phyloP scores from a whole-genome alignment of 1,284 basidiomycete genomes.

The Phylloboletellus chloephorus region DNA sequence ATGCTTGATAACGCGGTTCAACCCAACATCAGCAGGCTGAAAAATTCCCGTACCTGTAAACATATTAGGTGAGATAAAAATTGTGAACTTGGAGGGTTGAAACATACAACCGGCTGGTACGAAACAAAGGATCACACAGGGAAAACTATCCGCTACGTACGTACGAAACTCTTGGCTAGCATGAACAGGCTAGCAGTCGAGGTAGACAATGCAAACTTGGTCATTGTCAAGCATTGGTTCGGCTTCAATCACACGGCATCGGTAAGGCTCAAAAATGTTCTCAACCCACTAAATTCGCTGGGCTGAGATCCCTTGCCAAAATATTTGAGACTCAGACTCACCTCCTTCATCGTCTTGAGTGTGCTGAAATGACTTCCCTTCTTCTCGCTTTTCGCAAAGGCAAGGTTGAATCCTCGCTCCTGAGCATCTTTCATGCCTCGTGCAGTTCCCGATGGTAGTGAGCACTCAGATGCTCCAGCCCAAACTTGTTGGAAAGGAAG shows the following conservation, averaged over 20 bases:
- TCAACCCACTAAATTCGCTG: slow-evolving; percentile 17
- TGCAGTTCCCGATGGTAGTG: slow-evolving; percentile 14
- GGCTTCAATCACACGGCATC: not conserved
- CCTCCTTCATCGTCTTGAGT: slow-evolving; percentile 8
- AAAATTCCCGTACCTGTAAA: slow-evolving; percentile 5
- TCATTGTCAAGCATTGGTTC: slow-evolving; percentile 3
- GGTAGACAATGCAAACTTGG: slow-evolving; percentile 2
- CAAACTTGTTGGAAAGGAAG: slow-evolving; percentile 32
- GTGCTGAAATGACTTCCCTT: slow-evolving; percentile 19
- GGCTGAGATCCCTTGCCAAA: too few species aligned
- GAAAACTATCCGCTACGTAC: slow-evolving; percentile 1
- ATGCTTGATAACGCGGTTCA: slow-evolving; percentile 21
- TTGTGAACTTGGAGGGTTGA: too few species aligned
- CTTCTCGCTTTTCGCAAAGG: slow-evolving; percentile 17
- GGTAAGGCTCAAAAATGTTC: slow-evolving; percentile 16
- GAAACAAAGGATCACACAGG: slow-evolving; percentile 4
- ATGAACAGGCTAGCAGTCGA: slow-evolving; percentile 2
- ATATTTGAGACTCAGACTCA: not conserved
- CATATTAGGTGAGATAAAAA: too few species aligned
- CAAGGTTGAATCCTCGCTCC: slow-evolving; percentile 18
- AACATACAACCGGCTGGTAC: slow-evolving; percentile 6
- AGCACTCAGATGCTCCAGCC: slow-evolving; percentile 18
- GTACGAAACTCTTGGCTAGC: slow-evolving; percentile 2
- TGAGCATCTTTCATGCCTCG: slow-evolving; percentile 15
- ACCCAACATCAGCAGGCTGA: slow-evolving; percentile 16